Evolutionary conservation across 2,329 filamentous ascomycete species (phyloP).

Genomic region (Penicillium griseofulvum): DNA sequence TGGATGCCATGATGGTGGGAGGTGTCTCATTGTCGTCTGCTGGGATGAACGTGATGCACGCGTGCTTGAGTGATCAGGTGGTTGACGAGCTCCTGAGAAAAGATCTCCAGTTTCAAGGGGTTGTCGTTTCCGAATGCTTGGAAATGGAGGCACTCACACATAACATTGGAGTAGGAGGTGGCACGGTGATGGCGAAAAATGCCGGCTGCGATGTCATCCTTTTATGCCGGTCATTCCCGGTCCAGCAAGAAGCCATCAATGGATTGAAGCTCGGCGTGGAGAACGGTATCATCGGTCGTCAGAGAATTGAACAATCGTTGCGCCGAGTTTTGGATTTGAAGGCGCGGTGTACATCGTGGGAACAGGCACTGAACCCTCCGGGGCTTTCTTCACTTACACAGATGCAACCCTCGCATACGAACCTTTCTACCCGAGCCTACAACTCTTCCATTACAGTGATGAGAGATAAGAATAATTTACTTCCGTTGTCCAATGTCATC

Average conservation of each 20-base stretch:
- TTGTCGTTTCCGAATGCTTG: conserved; percentile 90
- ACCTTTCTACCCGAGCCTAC: conserved; percentile 80
- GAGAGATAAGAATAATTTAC: conserved; percentile 77
- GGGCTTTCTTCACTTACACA: conserved; percentile 74
- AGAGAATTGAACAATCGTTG: conserved; percentile 76
- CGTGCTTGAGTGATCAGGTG: conserved; percentile 87
- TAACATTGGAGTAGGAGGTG: conserved; percentile 94
- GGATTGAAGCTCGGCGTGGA: conserved; percentile 86
- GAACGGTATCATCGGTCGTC: conserved; percentile 80
- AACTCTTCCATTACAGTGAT: conserved; percentile 92
- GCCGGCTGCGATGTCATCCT: conserved; percentile 91
- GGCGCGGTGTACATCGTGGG: conserved; percentile 81
- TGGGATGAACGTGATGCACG: conserved; percentile 92
- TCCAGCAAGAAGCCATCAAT: conserved; percentile 87
- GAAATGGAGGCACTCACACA: conserved; percentile 96
- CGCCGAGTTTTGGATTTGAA: conserved; percentile 78
- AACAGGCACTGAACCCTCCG: conserved; percentile 81
- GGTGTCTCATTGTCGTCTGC: conserved; percentile 89
- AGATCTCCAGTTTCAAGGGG: conserved; percentile 84
- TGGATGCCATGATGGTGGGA: conserved; percentile 95
- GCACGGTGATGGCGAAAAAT: conserved; percentile 95
- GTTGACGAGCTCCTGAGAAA: conserved; percentile 86
- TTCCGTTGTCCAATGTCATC: conserved; percentile 79
- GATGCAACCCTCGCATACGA: conserved; percentile 77
- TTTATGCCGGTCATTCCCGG: conserved; percentile 80